phyloP scores from a whole-genome alignment of 2,329 filamentous ascomycete genomes.

The Colletotrichum trifolii region DNA sequence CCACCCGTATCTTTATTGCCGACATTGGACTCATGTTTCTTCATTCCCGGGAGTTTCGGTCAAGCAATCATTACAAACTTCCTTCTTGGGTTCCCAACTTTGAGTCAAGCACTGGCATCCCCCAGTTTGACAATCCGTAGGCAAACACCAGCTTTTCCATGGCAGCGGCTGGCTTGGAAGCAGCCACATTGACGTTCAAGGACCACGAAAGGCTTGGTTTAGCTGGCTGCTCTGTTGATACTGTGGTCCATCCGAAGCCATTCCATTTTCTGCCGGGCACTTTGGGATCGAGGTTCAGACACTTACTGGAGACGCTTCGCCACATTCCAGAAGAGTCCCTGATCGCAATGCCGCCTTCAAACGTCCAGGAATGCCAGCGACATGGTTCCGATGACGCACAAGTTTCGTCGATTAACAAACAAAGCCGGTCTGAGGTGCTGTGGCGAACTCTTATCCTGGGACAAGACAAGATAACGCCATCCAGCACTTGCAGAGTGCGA shows the following conservation, averaged over 20 bases:
- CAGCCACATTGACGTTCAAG: background rate
- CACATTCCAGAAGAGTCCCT: background rate
- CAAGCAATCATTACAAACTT: background rate
- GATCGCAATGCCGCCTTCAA: background rate
- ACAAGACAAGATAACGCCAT: background rate
- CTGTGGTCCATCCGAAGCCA: background rate
- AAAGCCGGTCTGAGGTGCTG: background rate
- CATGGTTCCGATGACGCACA: background rate
- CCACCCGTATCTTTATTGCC: background rate
- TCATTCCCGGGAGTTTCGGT: background rate
- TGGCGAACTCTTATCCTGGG: background rate
- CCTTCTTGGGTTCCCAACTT: background rate
- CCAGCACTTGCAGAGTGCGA: background rate
- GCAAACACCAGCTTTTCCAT: background rate
- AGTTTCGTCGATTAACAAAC: background rate
- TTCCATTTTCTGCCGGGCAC: background rate
- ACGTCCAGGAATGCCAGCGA: background rate
- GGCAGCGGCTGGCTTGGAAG: background rate
- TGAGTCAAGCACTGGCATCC: background rate
- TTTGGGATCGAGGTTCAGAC: background rate
- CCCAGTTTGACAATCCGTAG: background rate
- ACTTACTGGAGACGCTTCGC: background rate
- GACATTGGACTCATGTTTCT: background rate
- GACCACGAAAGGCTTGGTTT: background rate
- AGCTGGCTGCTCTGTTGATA: background rate